Percentiles rank a stretch among this genome's conserved stretches.
Evolutionary conservation across 257 asterid genomes (phyloP).

Genomic region (Solanum sitiens): DNA sequence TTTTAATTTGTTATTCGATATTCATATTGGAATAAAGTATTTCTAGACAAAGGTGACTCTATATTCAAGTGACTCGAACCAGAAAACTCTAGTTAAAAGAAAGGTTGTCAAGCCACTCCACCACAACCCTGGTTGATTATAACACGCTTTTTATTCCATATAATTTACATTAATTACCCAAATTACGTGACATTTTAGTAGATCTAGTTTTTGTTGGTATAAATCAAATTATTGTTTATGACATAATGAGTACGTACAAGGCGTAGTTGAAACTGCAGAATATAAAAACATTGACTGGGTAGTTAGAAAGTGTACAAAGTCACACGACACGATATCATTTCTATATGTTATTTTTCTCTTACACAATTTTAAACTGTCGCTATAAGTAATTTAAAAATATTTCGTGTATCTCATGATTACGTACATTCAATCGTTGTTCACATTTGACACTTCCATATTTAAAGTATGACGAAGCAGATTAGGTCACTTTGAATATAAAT

Average conservation of each 20-base stretch:
- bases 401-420: neutral
- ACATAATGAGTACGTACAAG: neutral
- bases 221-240: neutral
- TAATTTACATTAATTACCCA: neutral
- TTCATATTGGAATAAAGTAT: too few species aligned
- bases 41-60: too few species aligned
- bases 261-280: neutral
- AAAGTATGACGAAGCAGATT: neutral
- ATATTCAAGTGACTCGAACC: too few species aligned
- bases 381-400: neutral
- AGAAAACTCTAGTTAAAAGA: neutral
- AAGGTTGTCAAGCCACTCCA: rapidly evolving
- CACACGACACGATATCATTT: neutral
- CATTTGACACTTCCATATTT: neutral
- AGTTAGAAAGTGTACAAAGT: neutral
- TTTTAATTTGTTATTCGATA: too few species aligned
- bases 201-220: neutral
- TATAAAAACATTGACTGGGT: neutral
- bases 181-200: too few species aligned
- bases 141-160: neutral
- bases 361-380: neutral
- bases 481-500: neutral
- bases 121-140: neutral
- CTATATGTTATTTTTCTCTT: neutral
- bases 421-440: neutral